Conservation (phyloP, 495 filamentous ascomycete species). For the Chaetomium fimeti region DNA sequence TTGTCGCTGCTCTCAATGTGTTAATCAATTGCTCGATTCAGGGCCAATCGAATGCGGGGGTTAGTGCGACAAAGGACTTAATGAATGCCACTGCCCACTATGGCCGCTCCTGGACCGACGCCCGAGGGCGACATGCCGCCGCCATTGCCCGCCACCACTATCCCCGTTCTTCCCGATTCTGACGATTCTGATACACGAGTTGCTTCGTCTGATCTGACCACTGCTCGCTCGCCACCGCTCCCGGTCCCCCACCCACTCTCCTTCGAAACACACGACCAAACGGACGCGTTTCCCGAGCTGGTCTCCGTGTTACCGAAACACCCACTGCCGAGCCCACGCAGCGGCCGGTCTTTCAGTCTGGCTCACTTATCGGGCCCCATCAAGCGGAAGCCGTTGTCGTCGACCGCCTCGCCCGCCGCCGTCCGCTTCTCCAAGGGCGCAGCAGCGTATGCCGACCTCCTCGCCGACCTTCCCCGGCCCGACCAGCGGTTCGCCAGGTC, state of each 20-base stretch:
- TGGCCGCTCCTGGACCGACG: conserved; percentile 26
- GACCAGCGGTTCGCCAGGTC: conserved; percentile 51
- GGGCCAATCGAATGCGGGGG: conserved; percentile 14
- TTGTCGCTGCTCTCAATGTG: conserved; percentile 16
- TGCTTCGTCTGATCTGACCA: conserved; percentile 34
- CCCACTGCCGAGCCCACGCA: conserved; percentile 34
- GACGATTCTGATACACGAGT: conserved; percentile 30
- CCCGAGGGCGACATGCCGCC: conserved; percentile 4
- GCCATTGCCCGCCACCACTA: not conserved
- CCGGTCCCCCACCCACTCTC: conserved; percentile 22
- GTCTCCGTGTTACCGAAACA: conserved; percentile 21
- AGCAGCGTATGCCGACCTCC: conserved; percentile 43
- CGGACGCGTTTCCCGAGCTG: conserved; percentile 31
- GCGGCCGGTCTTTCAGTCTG: conserved; percentile 34
- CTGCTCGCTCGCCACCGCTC: conserved; percentile 21
- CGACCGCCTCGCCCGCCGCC: conserved; percentile 51
- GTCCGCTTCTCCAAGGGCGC: conserved; percentile 47
- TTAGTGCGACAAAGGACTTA: conserved; percentile 15
- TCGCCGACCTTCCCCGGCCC: conserved; percentile 41
- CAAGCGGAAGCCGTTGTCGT: conserved; percentile 55
- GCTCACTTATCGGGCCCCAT: conserved; percentile 40
- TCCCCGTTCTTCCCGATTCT: not conserved
- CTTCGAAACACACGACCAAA: conserved; percentile 33
- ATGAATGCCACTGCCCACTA: conserved; percentile 25
- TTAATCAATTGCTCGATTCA: conserved; percentile 18